A percentile compares a stretch with the other conserved stretches of the same genome.
These are phyloP conservation scores for Candida argentea DNA, from an alignment of 805 yeast genomes.

Conservation along the genomic window DNA sequence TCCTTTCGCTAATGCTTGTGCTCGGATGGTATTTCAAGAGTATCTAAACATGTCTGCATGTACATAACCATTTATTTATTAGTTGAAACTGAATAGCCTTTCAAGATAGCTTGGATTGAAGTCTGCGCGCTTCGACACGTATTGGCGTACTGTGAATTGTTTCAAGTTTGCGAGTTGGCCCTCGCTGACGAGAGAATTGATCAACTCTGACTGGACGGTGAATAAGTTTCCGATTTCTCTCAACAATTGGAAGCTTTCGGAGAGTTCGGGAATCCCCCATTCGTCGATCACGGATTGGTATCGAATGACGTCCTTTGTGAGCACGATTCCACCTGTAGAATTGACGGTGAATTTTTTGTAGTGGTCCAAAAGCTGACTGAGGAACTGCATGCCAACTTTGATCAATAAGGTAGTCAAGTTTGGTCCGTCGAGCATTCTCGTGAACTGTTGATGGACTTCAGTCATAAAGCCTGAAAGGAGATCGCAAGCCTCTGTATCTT, in stretches of 20 bases:
- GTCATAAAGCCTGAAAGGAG: slow-evolving; percentile 46
- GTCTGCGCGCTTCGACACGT: slow-evolving; percentile 61
- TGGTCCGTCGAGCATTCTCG: slow-evolving; percentile 21
- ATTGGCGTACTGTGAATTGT: slow-evolving; percentile 51
- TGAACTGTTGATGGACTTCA: slow-evolving; percentile 29
- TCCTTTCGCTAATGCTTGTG: background rate
- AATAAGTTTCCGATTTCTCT: slow-evolving; percentile 78
- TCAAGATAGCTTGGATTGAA: slow-evolving; percentile 47
- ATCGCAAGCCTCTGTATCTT: slow-evolving; percentile 65
- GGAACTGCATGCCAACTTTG: slow-evolving; percentile 49
- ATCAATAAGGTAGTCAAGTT: slow-evolving; percentile 43
- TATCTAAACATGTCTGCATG: no score
- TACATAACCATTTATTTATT: no score
- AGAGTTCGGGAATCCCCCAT: slow-evolving; percentile 54
- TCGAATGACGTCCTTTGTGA: slow-evolving; percentile 73
- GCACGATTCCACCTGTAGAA: slow-evolving; percentile 71
- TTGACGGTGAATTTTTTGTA: slow-evolving; percentile 67
- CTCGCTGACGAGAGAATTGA: slow-evolving; percentile 70
- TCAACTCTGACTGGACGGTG: slow-evolving; percentile 72
- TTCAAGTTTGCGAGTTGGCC: slow-evolving; percentile 65
- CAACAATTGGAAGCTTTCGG: slow-evolving; percentile 57
- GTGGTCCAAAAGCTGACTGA: slow-evolving; percentile 55
- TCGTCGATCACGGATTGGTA: slow-evolving; percentile 59
- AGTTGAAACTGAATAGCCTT: slow-evolving; percentile 30
- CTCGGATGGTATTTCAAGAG: background rate